Evolutionary conservation across 495 filamentous ascomycete species (phyloP).

Genomic region (Xylaria nigripes): DNA sequence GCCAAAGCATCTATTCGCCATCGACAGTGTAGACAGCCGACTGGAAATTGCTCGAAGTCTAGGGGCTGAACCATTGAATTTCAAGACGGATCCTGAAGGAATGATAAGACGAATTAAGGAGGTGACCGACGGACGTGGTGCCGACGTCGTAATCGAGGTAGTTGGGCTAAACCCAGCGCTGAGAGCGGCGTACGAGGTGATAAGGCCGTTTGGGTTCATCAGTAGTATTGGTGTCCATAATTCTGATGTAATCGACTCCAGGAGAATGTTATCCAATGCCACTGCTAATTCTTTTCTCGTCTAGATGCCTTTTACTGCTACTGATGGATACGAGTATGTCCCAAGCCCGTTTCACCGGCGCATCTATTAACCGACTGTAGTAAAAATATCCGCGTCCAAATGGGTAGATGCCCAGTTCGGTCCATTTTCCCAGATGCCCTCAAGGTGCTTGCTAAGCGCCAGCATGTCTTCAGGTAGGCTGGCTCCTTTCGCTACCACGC

Average conservation of each 20-base stretch:
- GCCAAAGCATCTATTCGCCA: slow-evolving; percentile 74
- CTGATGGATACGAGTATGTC: slow-evolving; percentile 63
- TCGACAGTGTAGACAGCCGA: slow-evolving; percentile 73
- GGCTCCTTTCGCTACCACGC: background rate
- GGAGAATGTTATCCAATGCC: background rate
- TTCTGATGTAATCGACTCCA: slow-evolving; percentile 50
- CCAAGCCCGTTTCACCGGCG: background rate
- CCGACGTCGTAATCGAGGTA: slow-evolving; percentile 86
- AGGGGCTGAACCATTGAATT: slow-evolving; percentile 84
- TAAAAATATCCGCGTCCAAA: slow-evolving; percentile 87
- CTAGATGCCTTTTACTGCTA: slow-evolving; percentile 77
- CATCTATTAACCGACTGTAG: slow-evolving; percentile 20
- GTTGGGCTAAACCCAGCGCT: slow-evolving; percentile 81
- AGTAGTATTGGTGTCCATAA: slow-evolving; percentile 91
- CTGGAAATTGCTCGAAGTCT: slow-evolving; percentile 68
- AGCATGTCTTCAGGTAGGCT: background rate
- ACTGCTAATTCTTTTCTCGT: slow-evolving; percentile 11
- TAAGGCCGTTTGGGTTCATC: slow-evolving; percentile 83
- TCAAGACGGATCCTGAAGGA: slow-evolving; percentile 57
- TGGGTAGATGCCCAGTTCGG: slow-evolving; percentile 88
- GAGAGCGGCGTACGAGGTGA: slow-evolving; percentile 71
- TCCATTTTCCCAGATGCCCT: slow-evolving; percentile 71
- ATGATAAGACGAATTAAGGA: slow-evolving; percentile 65
- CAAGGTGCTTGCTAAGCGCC: slow-evolving; percentile 44
- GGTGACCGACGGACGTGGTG: slow-evolving; percentile 73